Conservation (phyloP, 73 alveolate genomes). For the Tetrahymena thermophila region DNA sequence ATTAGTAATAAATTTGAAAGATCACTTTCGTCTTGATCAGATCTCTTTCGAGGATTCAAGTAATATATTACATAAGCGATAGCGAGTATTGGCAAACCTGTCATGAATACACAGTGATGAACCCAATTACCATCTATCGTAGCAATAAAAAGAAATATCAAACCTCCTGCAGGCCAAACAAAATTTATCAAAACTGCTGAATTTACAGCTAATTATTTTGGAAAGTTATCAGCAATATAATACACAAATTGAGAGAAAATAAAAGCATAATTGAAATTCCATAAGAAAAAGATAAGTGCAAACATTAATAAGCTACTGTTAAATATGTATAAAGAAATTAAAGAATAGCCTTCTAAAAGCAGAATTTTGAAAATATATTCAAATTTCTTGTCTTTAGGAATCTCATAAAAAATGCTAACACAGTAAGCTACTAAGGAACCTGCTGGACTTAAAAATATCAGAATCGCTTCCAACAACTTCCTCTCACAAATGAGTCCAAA, state of each 20-base stretch:
- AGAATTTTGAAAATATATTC: not conserved
- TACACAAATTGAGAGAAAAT: not conserved
- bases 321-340: not conserved
- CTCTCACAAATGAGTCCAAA: not conserved
- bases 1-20: not conserved
- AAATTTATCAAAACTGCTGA: not conserved
- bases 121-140: not conserved
- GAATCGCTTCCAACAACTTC: not conserved
- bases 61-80: not conserved
- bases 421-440: not conserved
- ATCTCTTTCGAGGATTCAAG: not conserved
- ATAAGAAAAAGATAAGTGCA: not conserved
- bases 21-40: not conserved
- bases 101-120: not conserved
- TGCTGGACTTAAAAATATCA: not conserved
- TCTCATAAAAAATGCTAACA: not conserved
- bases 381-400: not conserved
- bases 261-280: not conserved
- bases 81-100: not conserved
- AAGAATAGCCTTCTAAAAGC: not conserved
- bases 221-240: not conserved
- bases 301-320: not conserved
- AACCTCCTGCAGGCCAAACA: not conserved
- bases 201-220: not conserved
- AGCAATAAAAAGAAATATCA: not conserved